These are phyloP conservation scores for Takakia lepidozioides DNA, from an alignment of 225 moss, liverwort and hornwort species.

Conservation along the genomic window DNA sequence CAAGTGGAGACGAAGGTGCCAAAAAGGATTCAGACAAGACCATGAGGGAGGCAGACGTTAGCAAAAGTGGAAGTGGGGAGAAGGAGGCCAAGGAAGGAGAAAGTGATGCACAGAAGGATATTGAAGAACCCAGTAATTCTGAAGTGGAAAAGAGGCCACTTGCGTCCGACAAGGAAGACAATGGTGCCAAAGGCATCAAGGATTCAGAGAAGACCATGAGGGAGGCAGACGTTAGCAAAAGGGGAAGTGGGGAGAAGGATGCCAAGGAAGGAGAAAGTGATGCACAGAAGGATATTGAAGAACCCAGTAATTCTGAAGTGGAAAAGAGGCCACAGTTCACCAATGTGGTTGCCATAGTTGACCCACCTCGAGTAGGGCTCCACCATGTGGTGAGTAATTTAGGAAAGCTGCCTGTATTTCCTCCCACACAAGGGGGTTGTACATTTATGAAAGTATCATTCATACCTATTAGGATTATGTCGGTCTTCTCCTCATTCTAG, in stretches of 20 bases:
- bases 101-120: neutral
- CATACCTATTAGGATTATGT: too few relatives aligned
- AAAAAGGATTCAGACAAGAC: neutral
- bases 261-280: constrained; percentile 2
- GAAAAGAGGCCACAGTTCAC: constrained; percentile 32
- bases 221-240: constrained; percentile 5
- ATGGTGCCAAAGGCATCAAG: neutral
- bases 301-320: neutral
- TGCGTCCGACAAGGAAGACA: too few relatives aligned
- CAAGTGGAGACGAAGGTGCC: neutral
- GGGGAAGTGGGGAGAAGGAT: constrained; percentile 6
- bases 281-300: neutral
- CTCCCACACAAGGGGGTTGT: too few relatives aligned
- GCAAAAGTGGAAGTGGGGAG: neutral
- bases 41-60: constrained; percentile 11
- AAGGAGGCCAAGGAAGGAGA: constrained; percentile 11
- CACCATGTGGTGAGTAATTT: constrained; percentile 73
- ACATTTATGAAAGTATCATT: too few relatives aligned
- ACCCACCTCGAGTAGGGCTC: constrained; percentile 97
- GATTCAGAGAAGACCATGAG: constrained; percentile 6
- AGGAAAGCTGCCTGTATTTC: neutral
- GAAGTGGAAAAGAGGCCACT: too few relatives aligned
- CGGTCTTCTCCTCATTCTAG: too few relatives aligned
- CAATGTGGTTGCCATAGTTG: constrained; percentile 92
- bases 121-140: neutral